Conservation (phyloP, 1,139 yeast genomes). For the Arxiozyma slooffiae region DNA sequence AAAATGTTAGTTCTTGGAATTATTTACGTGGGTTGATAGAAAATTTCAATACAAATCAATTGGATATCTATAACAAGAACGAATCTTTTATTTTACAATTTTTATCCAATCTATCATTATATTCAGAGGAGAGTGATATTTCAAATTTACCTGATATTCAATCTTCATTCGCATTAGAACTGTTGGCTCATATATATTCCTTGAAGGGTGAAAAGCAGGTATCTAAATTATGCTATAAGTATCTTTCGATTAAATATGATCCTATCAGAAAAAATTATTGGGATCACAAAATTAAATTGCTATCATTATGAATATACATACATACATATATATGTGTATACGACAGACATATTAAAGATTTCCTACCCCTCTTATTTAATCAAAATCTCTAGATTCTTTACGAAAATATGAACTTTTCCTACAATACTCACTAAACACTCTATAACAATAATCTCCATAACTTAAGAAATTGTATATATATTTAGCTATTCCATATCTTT, state of each 20-base stretch:
- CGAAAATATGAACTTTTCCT: slow-evolving; percentile 10
- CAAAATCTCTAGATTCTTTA: slow-evolving; percentile 13
- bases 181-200: slow-evolving; percentile 45
- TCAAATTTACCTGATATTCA: slow-evolving; percentile 30
- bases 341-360: background rate
- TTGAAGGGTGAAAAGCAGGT: slow-evolving; percentile 22
- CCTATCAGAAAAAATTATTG: slow-evolving; percentile 64
- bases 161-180: slow-evolving; percentile 59
- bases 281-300: slow-evolving; percentile 30
- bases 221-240: slow-evolving; percentile 39
- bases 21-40: slow-evolving; percentile 56
- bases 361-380: background rate
- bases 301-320: background rate
- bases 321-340: no score
- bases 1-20: slow-evolving; percentile 84
- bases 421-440: slow-evolving; percentile 4
- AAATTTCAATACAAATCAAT: slow-evolving; percentile 24
- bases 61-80: slow-evolving; percentile 15
- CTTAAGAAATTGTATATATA: slow-evolving; percentile 46
- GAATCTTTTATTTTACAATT: background rate
- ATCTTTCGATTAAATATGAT: slow-evolving; percentile 46
- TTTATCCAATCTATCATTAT: background rate
- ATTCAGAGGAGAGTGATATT: background rate
- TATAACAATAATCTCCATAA: slow-evolving; percentile 39
- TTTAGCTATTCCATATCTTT: slow-evolving; percentile 40